These are phyloP conservation scores for Cenchrus purpureus DNA, from an alignment of 176 grass and related monocot genomes.

Conservation along the genomic window DNA sequence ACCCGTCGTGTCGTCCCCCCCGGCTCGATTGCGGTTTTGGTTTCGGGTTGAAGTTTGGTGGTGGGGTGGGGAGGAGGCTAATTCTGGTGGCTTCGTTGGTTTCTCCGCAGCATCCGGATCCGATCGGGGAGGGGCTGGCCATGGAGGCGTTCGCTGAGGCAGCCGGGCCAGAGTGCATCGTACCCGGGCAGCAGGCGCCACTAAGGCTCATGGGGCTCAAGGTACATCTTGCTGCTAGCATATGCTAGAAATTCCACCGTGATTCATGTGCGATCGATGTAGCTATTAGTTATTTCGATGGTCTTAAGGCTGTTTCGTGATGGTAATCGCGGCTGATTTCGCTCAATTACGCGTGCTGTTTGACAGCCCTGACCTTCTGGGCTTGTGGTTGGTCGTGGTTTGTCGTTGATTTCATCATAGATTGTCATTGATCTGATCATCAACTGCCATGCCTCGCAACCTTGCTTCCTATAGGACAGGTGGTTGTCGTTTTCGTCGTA, in stretches of 20 bases:
- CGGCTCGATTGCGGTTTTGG: neutral
- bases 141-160: constrained; percentile 90
- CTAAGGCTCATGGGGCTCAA: constrained; percentile 90
- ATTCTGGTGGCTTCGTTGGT: constrained; percentile 6
- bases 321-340: neutral
- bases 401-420: neutral
- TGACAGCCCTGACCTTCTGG: neutral
- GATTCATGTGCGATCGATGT: neutral
- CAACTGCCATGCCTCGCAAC: neutral
- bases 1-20: no score
- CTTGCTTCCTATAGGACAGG: neutral
- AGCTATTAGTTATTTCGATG: constrained; percentile 12
- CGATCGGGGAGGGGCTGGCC: constrained; percentile 83
- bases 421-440: neutral
- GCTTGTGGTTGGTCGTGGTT: neutral
- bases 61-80: constrained; percentile 17
- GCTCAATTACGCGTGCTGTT: neutral
- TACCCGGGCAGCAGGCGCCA: constrained; percentile 80
- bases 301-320: neutral
- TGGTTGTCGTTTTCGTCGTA: neutral
- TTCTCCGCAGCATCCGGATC: constrained; percentile 79
- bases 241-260: neutral
- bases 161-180: constrained; percentile 91
- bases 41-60: neutral
- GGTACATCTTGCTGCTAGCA: constrained; percentile 29